Base-by-base conservation (phyloP, 495 filamentous ascomycete genomes). In the Aspergillus affinis region DNA sequence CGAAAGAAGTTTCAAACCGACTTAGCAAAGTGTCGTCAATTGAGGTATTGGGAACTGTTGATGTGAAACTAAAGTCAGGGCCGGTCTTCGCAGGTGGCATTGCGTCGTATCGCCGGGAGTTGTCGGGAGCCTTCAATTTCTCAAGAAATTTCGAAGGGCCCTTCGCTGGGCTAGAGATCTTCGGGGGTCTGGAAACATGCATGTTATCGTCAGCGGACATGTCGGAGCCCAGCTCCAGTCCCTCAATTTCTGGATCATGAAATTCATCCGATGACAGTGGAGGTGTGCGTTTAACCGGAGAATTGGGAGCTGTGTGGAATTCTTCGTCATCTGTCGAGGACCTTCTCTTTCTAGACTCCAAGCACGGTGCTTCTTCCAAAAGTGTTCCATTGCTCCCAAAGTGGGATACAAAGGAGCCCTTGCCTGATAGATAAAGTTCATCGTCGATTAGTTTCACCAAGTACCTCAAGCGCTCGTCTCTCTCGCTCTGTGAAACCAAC, bases 301-400 rank as follows among this genome's bases (percentile, higher is more conserved):
- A 79, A 50, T 64, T 77, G 17, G 77, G 74, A 26, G 77, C 74
- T 0, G 75, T 78, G 12, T 73, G 66, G 54, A 72, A 79, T n/a
- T 71, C 69, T 23, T 72, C 71, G 21, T 75, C 71, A 15, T 68
- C 65, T 19, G 61, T 60, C 13, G 67, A 72, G 1, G 67, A 48
- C 26, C 61, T 56, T 45, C 65, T 73, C 60, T 74, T 75, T n/a
- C 61, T 51, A 13, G 65, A 57, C 21, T 47, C 48, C 20, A 48
- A 32, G 23, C n/a, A 12, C n/a, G 17, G 12, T 23, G 45, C 45
- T 48, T 52, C 10, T 23, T 46, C 6, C 21, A 18, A 10, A 48
- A 19, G 21, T 53, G 53, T 10, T 63, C 41, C 19, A 58, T 21
- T 13, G 44, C 44, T 30, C 18, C 13, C 21, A 51, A 29, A 3